Base-by-base conservation (phyloP, 2,329 filamentous ascomycete genomes). In the Talaromyces sp. region DNA sequence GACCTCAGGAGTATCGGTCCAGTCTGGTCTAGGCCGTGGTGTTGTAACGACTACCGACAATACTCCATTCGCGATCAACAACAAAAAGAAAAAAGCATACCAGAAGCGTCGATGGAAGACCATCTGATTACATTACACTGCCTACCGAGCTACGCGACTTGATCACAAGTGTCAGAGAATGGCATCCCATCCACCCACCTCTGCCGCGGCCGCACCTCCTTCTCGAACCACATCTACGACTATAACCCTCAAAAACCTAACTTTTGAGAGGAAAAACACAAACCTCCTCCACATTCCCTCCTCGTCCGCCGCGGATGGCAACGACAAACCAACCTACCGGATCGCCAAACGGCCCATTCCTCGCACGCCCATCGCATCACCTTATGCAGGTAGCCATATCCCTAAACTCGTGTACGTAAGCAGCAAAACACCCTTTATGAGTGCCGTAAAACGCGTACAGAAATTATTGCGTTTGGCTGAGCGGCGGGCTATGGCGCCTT, bases 361-460 rank as follows among this genome's bases (percentile, higher is more conserved):
- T n/a, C 85, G 81, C 71, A 77, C 84, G 3, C 73, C 84, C 2
- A 73, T 84, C 33, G 76, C 83, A 3, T 82, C 82, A 0, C 82
- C 83, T 3, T 84, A 84, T 72, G 75, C 82, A 18, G 79, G 79
- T 60, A 66, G 81, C 52, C 67, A 69, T 1, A 70, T 76, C 5
- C 81, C 79, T 11, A 87, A 87, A 73, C 73, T 79, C 25, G 77
- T 87, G 72, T 87, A 87, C 72, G 73, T 87, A 39, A 83, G 81
- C 11, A 75, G 75, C 40, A 76, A 76, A 5, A 82, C 84, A 0
- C 83, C 84, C 5, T 84, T 86, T 75, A 81, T 87, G 72, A 81
- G 83, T 48, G 79, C 81, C 2, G 76, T 85, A n/a, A 87, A 86
- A 70, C 83, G 84, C 62, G 80, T 84, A 3, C 83, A 84, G 68